Evolutionary conservation across 23 red algal genomes (phyloP), one percentile per base, ranked within the genome.

Genomic region (Gracilaria gracilis): DNA sequence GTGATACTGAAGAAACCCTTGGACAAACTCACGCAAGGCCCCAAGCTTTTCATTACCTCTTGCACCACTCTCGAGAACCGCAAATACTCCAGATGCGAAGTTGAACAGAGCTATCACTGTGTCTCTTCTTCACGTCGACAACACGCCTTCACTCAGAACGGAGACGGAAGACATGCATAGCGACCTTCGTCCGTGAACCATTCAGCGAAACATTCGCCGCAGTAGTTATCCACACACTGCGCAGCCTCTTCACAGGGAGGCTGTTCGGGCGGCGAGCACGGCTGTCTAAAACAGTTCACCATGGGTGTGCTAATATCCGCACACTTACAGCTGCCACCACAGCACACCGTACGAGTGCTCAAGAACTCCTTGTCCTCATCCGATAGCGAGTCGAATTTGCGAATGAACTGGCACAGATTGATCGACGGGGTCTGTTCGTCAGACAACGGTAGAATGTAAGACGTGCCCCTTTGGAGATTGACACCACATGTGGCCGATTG

Each of bases 401-500:
- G 59, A 20, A 85, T 51, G 61, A 85, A 85, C 61, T 85, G 81
- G 81, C 81, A 85, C 27, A 67, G 31, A 36, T 33, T 33, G 0
- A 85, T 17, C 5, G 59, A 28, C 2, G 81, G 61, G 19, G 33
- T 48, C 12, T 21, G 8, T 6, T 0, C 61, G 11, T n/a, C 40
- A 13, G 61, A 33, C 61, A 85, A n/a, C 15, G 81, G 59, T 4
- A 85, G 9, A n/a, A 85, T 44, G 57, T 85, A 85, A 32, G 81
- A 69, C 4, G 20, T 28, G 17, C 65, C 42, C 57, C 3, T 15
- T 5, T 70, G 39, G 16, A 84, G 81, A 13, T 16, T 49, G 55
- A 84, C 35, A n/a, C 81, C 81, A 40, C 81, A 84, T 23, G 81
- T 61, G 31, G 81, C 81, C 3, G 81, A 84, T 28, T 46, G 72